Evolutionary conservation across 164 flowering plant species (phyloP).

Genomic region (Vitis labrusca): DNA sequence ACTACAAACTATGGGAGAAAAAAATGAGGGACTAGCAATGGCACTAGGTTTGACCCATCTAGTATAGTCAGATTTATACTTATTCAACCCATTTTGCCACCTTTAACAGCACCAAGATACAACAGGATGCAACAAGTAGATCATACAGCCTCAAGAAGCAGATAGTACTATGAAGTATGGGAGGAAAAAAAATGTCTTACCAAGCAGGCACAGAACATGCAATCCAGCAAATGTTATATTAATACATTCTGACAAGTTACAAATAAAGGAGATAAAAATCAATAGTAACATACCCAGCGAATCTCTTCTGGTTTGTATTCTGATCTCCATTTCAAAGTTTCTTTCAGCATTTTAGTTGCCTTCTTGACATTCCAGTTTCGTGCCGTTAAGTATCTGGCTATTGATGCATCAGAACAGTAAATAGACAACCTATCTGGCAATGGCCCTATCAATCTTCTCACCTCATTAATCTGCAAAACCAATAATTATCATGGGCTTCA

Average conservation of each 20-base stretch:
- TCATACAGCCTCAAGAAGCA: too few relatives aligned
- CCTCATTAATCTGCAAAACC: conserved; percentile 70
- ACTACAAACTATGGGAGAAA: too few relatives aligned
- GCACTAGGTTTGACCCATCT: too few relatives aligned
- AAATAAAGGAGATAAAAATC: not conserved
- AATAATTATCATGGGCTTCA: not conserved
- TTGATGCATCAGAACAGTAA: conserved; percentile 75
- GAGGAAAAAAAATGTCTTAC: not conserved
- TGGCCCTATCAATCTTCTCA: conserved; percentile 57
- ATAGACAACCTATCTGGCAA: conserved; percentile 53
- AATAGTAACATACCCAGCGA: conserved; percentile 63
- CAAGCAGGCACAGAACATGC: too few relatives aligned
- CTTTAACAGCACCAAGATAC: too few relatives aligned
- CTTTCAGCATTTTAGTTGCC: conserved; percentile 86
- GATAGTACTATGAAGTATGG: too few relatives aligned
- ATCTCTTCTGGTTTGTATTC: conserved; percentile 90
- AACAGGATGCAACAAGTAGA: too few relatives aligned
- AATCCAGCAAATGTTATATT: not conserved
- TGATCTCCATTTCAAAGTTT: conserved; percentile 80
- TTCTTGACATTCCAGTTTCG: conserved; percentile 89
- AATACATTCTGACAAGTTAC: not conserved
- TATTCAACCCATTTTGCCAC: too few relatives aligned
- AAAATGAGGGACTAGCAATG: too few relatives aligned
- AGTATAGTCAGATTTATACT: too few relatives aligned
- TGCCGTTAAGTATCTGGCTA: conserved; percentile 69